Evolutionary conservation across 805 yeast genomes (phyloP), one percentile per base, ranked within the genome.

Genomic region (Ogataea methylovora): DNA sequence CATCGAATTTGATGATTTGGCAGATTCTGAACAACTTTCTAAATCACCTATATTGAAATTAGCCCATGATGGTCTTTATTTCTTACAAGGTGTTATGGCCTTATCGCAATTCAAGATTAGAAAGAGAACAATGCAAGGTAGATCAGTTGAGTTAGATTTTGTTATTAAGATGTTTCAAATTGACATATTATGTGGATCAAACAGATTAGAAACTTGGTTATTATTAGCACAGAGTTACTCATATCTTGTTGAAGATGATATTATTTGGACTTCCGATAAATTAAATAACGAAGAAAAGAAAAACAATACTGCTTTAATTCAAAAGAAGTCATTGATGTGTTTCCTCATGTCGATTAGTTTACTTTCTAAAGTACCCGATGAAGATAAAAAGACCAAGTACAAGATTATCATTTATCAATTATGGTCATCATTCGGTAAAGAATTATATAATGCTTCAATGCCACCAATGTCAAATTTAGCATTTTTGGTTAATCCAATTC

Each of bases 261-360:
- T 92, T 36, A 76, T 84, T n/a, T 86, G 95, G 94, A 83, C 90
- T 1, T 78, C 95, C 0, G 96, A 88, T 46, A 83, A 83, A 48
- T 58, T 86, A 24, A 79, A 79, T 33, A 65, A 71, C 0, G 49
- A 65, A 0, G 92, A 82, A 5, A 67, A 77, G 40, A 80, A 80
- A 47, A 58, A 59, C 4, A 53, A 59, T 0, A 80, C 86, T 0
- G 85, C 87, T 0, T 56, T 67, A 5, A 50, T 73, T 3, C 95
- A 86, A 53, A 67, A 81, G 38, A 79, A 71, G 46, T 67, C 95
- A 0, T 54, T 90, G 2, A 45, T 86, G 3, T 79, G 94, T 40
- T 86, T 80, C 45, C 51, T 79, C 16, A 80, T 82, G 84, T 87
- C 94, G 0, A 58, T 77, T 14, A 78, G 72, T 45, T 44, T 65